These are phyloP conservation scores for Schoenoplectus triqueter DNA, from an alignment of 202 grass and related monocot species.

Conservation along the genomic window DNA sequence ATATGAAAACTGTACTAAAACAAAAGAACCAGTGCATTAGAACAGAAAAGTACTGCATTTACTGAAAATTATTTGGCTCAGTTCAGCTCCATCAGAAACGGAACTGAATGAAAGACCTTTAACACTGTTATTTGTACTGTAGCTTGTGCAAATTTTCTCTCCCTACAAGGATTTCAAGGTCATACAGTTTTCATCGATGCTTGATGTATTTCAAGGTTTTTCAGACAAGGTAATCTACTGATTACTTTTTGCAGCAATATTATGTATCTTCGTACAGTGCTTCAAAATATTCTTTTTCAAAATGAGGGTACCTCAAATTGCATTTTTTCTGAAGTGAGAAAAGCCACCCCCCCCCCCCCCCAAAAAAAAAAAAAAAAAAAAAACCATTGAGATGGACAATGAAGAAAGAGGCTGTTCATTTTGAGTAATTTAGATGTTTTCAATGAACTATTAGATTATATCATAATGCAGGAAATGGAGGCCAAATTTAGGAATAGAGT, in stretches of 20 bases:
- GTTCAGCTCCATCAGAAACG: background rate
- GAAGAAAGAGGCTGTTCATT: background rate
- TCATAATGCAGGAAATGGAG: constrained; percentile 57
- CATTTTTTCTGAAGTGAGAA: background rate
- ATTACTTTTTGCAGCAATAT: constrained; percentile 24
- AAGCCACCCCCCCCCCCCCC: background rate
- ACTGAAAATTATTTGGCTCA: background rate
- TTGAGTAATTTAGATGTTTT: constrained; percentile 7
- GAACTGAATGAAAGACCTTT: background rate
- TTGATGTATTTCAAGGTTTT: constrained; percentile 76
- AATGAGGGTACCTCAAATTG: background rate
- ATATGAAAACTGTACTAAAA: too few species aligned
- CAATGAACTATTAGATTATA: background rate
- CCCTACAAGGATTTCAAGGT: constrained; percentile 76
- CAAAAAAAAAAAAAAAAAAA: too few species aligned
- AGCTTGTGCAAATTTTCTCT: constrained; percentile 68
- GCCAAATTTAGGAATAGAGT: constrained; percentile 78
- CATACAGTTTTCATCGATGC: constrained; percentile 94
- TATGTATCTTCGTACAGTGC: background rate
- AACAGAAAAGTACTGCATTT: too few species aligned
- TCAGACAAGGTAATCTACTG: constrained; percentile 60
- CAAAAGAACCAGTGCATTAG: too few species aligned
- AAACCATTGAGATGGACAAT: too few species aligned
- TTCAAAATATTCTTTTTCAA: background rate
- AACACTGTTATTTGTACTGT: constrained; percentile 34